A percentile compares a stretch with the other conserved stretches of the same genome.
phyloP scores from a whole-genome alignment of 1,139 yeast genomes.

The Scheffersomyces lignicola region DNA sequence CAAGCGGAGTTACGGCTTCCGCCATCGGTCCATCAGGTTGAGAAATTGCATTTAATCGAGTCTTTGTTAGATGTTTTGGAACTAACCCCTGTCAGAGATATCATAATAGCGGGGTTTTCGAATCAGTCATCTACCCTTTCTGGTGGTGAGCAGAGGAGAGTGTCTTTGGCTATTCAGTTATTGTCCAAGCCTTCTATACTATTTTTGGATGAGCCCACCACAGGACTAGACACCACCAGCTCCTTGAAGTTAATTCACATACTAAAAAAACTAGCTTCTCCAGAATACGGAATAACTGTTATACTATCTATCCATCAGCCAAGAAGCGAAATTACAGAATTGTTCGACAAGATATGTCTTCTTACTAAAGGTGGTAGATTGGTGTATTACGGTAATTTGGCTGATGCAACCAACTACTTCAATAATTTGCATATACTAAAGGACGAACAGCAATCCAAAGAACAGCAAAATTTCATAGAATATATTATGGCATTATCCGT shows the following conservation, averaged over 20 bases:
- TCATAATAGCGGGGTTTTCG: constrained; percentile 51
- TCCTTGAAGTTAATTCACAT: constrained; percentile 68
- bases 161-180: constrained; percentile 77
- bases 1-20: constrained; percentile 71
- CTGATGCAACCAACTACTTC: constrained; percentile 52
- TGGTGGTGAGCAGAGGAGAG: constrained; percentile 83
- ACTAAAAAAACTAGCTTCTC: constrained; percentile 51
- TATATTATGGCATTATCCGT: constrained; percentile 70
- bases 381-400: constrained; percentile 58
- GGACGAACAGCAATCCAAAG: constrained; percentile 1
- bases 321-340: constrained; percentile 63
- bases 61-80: constrained; percentile 63
- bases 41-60: constrained; percentile 52
- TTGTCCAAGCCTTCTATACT: constrained; percentile 73
- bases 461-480: constrained; percentile 47
- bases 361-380: constrained; percentile 67
- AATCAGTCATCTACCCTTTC: constrained; percentile 53
- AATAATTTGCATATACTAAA: constrained; percentile 23
- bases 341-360: constrained; percentile 73
- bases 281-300: constrained; percentile 64
- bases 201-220: constrained; percentile 86
- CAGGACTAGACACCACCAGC: constrained; percentile 81
- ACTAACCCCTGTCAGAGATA: constrained; percentile 58
- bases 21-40: constrained; percentile 36
- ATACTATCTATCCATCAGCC: constrained; percentile 85